Base-by-base conservation (phyloP, 176 grass and related monocot genomes). In the Bromus sterilis region DNA sequence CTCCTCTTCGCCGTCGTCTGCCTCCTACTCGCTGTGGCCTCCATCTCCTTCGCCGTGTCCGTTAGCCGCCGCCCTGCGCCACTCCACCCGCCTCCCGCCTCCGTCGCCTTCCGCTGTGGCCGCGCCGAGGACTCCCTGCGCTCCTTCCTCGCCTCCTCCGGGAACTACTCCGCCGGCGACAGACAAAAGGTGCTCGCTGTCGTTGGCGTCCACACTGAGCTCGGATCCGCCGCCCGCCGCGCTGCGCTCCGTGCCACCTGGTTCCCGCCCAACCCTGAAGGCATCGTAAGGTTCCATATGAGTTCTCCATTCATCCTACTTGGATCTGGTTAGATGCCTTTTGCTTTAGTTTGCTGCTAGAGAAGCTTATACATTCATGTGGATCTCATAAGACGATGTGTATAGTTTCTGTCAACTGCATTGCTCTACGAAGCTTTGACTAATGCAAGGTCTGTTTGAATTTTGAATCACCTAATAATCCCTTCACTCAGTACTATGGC, bases 221-320 rank as follows among this genome's bases (percentile, higher is more conserved):
- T 90, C 58, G 83, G 86, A 67, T 91, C 89, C 34, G 80, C 86
- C 78, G 93, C 80, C 12, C 89, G 80, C 30, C 88, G 91, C 20
- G 86, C 79, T 1, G 93, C 89, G 43, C 91, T 99, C 18, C 86
- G 96, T 11, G 86, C 79, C 49, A 95, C 96, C 55, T 99, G 93
- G 96, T 99, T 99, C 85, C 96, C 96, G 3, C 75, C 84, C 71
- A 88, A 95, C 61, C 72, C 96, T 33, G 91, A 99, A 75, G 93
- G 84, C 66, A 81, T 99, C 83, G 80, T 87, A 62, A 93, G 96
- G 96, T 98, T 68, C 83, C 81, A 75, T 82, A 76, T 73, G 66
- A 57, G n/a, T 89, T 59, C 81, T 34, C 70, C 44, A 34, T 70
- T 84, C 26, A 24, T 77, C 13, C 75, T 64, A 66, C 49, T 63